These are phyloP conservation scores for Eucalyptus curtisii DNA, from an alignment of 345 rosid genomes.

Conservation along the genomic window DNA sequence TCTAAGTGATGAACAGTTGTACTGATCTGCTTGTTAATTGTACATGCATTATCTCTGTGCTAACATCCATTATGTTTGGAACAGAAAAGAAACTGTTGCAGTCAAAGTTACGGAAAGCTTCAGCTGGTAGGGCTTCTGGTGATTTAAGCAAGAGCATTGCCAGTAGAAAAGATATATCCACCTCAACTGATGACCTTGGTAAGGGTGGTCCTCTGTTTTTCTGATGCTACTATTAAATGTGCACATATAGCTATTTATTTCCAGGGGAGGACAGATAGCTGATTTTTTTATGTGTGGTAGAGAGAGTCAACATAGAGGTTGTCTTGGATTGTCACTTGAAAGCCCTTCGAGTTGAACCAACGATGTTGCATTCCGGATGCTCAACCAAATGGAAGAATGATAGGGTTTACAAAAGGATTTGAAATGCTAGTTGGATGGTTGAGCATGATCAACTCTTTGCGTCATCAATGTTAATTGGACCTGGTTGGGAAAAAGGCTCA, in stretches of 20 bases:
- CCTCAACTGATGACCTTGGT: constrained; percentile 92
- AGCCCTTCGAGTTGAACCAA: neutral
- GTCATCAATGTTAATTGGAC: neutral
- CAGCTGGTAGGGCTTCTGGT: constrained; percentile 35
- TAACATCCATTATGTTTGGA: neutral
- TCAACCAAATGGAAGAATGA: neutral
- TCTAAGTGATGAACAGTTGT: neutral
- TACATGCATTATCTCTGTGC: neutral
- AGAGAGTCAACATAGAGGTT: neutral
- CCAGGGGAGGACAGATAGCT: neutral
- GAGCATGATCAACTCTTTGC: neutral
- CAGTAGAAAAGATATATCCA: constrained; percentile 48
- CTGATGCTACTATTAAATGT: neutral
- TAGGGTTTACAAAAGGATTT: neutral
- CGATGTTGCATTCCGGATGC: neutral
- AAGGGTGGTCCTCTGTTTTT: neutral
- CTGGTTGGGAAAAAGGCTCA: neutral
- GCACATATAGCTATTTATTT: neutral
- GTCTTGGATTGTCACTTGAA: neutral
- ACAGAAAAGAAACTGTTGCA: constrained; percentile 94
- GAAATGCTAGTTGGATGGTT: neutral
- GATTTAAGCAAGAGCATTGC: constrained; percentile 21
- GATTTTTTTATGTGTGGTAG: neutral
- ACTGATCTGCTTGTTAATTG: neutral
- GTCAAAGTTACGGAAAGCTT: constrained; percentile 73